Evolutionary conservation across 176 grass and related monocot species (phyloP).

Genomic region (Ampelocalamus luodianensis): DNA sequence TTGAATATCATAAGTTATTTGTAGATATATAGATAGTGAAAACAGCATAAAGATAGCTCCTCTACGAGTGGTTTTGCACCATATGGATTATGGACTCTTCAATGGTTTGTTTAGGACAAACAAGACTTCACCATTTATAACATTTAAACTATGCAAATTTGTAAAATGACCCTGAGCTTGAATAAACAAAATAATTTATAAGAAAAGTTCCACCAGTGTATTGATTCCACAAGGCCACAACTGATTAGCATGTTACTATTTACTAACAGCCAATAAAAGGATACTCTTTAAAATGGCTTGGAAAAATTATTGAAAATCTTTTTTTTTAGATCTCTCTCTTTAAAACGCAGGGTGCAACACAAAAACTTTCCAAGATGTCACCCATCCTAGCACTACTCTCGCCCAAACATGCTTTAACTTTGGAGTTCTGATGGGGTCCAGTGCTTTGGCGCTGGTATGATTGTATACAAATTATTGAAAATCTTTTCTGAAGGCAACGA

Average conservation of each 20-base stretch:
- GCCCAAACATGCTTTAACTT: no score
- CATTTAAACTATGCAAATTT: neutral
- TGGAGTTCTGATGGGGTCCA: no score
- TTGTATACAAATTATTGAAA: neutral
- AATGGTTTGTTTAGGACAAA: neutral
- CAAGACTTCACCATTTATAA: neutral
- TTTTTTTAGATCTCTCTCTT: neutral
- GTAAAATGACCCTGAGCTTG: neutral
- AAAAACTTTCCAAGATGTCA: no score
- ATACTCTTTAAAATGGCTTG: slow-evolving; percentile 4
- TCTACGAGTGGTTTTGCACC: slow-evolving; percentile 11
- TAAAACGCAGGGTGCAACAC: no score
- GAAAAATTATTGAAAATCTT: neutral
- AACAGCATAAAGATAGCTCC: slow-evolving; percentile 4
- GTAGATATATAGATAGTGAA: neutral
- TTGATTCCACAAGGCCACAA: neutral
- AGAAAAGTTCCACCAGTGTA: neutral
- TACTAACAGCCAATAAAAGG: neutral
- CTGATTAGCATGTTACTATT: neutral
- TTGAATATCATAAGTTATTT: no score
- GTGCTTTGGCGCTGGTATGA: no score
- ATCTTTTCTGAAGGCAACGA: slow-evolving; percentile 17
- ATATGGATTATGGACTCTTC: slow-evolving; percentile 13
- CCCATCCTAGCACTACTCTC: no score
- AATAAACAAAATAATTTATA: neutral